Evolutionary conservation across 2,329 filamentous ascomycete genomes (phyloP), one percentile per base, ranked within the genome.

Genomic region (Fusarium virguliforme): DNA sequence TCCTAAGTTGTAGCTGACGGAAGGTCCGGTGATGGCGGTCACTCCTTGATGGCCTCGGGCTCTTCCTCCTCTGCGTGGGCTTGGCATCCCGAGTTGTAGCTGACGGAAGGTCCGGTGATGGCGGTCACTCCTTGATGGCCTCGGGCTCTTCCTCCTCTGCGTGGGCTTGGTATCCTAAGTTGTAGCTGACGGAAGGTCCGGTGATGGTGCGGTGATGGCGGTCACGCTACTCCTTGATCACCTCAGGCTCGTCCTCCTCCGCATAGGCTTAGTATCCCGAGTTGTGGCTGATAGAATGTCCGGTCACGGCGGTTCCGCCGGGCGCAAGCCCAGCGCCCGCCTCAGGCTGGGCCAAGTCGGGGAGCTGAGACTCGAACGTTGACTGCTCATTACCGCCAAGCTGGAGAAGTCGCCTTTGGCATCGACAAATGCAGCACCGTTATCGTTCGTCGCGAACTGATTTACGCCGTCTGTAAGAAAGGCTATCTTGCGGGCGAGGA

Each of bases 191-290:
- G 7, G 88, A 89, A 4, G 87, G 87, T 68, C 92, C 93, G 61
- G 94, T 98, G 80, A 98, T 94, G 71, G 74, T 69, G 53, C n/a
- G n/a, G n/a, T n/a, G n/a, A n/a, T n/a, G n/a, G n/a, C n/a, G n/a
- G n/a, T n/a, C n/a, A n/a, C n/a, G 93, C 96, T 96, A 99, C 85
- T 95, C 89, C 85, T 89, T 91, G 80, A 98, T 91, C 22, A 97
- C 92, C 74, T 97, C 93, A 18, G 95, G 90, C 82, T 98, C 96
- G 79, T 94, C 90, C 77, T 97, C 94, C 64, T 93, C 87, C n/a
- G n/a, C n/a, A 63, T 85, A 86, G 62, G 90, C 85, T 72, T 87
- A 84, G 79, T 85, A 90, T 69, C 88, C 88, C 3, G 88, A 90
- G 79, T 89, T 90, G 81, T 88, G 90, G 80, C 80, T 87, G 51